Percentiles rank a stretch among this genome's conserved stretches.
These are phyloP conservation scores for Cotoneaster glaucophyllus DNA, from an alignment of 306 rosid genomes.

Conservation along the genomic window DNA sequence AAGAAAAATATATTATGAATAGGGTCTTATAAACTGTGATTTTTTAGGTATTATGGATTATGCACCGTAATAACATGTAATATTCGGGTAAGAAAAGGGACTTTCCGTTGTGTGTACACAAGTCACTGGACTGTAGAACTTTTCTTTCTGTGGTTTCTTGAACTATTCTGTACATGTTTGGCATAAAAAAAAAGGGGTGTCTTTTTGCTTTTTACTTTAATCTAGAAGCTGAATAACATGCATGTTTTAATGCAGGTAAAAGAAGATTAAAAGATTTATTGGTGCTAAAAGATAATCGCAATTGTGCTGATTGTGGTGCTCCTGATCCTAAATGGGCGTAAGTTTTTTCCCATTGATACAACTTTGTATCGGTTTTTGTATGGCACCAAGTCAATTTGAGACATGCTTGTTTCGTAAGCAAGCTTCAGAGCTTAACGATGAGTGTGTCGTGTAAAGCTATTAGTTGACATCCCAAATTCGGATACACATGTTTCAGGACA, in stretches of 20 bases:
- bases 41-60: neutral
- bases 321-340: slow-evolving; percentile 99
- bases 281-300: slow-evolving; percentile 65
- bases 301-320: slow-evolving; percentile 91
- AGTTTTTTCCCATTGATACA: slow-evolving; percentile 24
- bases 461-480: slow-evolving; percentile 2
- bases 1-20: neutral
- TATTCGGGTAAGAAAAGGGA: neutral
- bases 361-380: slow-evolving; percentile 3
- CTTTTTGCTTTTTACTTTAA: slow-evolving; percentile 11
- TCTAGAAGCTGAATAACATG: slow-evolving; percentile 19
- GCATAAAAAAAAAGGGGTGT: neutral
- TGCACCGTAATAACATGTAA: neutral
- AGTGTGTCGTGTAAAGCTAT: neutral
- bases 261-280: slow-evolving; percentile 66
- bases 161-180: neutral
- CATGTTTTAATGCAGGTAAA: slow-evolving; percentile 55
- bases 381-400: neutral
- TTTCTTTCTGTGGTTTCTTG: neutral
- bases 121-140: neutral
- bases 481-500: slow-evolving; percentile 13
- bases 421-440: neutral
- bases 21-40: neutral
- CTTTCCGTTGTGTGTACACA: neutral
- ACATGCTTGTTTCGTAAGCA: slow-evolving; percentile 9